Evolutionary conservation across 331 rosid genomes (phyloP), one percentile per base, ranked within the genome.

Genomic region (Rhamnella rubrinervis): DNA sequence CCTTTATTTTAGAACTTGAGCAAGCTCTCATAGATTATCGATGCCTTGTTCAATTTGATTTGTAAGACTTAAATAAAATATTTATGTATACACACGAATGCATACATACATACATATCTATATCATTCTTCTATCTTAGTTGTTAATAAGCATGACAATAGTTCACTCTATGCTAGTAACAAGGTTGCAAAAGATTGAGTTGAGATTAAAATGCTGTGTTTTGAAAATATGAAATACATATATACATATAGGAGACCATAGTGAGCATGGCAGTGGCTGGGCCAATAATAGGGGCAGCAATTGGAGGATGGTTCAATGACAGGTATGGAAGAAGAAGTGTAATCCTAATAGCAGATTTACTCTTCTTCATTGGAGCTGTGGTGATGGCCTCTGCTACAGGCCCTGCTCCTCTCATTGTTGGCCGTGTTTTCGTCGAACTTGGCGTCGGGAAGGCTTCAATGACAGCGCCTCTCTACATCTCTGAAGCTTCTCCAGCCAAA

Each of bases 371-470:
- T 55, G 92, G 92, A 0, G 74, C 88, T 6, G 55, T 52, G 61
- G 10, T 86, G 21, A 81, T 86, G 87, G 84, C 85, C 19, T 41
- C 75, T 2, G 77, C 89, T 25, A 57, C 74, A 0, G 68, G 66
- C 19, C 77, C 84, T 0, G 2, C 59, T 7, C 19, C 79, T 59
- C 85, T 86, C 39, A 68, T 86, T 23, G 39, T 75, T 18, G 87
- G 88, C 0, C 58, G 88, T 21, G 49, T 87, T 55, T 80, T 82
- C 14, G 87, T 87, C 17, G 92, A 89, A 46, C 47, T 87, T 2
- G 92, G 89, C 19, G 87, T 84, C 67, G 87, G 92, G 47, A 80
- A 80, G 82, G 89, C 87, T 23, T 87, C 87, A 49, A 82, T 87
- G 87, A 82, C 86, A 13, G 11, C 92, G 5, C 87, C 92, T 25